Percentiles rank a stretch among this genome's conserved stretches.
Conservation (phyloP, 2,329 filamentous ascomycete species). For the Microsporum audouinii region DNA sequence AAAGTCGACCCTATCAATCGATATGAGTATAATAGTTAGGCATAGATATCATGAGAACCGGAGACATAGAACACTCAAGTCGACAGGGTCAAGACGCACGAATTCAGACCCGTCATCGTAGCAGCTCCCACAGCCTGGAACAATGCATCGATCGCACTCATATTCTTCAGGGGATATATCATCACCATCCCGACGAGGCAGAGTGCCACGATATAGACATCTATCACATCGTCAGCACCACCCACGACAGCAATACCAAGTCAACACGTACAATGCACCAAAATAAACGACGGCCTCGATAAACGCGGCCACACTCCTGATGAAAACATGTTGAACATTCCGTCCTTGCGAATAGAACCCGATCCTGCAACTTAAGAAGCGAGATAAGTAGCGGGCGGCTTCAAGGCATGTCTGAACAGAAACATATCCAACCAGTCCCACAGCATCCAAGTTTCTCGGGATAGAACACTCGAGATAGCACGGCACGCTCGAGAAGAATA, state of each 20-base stretch:
- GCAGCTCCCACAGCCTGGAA: conserved; percentile 41
- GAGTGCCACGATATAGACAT: conserved; percentile 32
- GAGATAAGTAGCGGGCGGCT: not conserved
- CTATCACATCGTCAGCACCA: conserved; percentile 16
- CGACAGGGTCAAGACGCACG: conserved; percentile 23
- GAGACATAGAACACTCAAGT: not conserved
- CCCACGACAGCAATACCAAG: not conserved
- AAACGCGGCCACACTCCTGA: not conserved
- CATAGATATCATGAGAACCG: not conserved
- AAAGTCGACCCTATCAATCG: conserved; percentile 37
- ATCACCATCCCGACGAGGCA: conserved; percentile 28
- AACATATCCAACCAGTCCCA: not conserved
- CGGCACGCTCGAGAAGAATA: not conserved
- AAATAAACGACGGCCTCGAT: not conserved
- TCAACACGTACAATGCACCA: not conserved
- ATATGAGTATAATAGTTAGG: too few relatives aligned
- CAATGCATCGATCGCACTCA: conserved; percentile 38
- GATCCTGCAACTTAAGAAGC: not conserved
- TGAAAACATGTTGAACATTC: not conserved
- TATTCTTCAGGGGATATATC: conserved; percentile 31
- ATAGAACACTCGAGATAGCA: too few relatives aligned
- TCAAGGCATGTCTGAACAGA: not conserved
- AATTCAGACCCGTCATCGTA: conserved; percentile 43
- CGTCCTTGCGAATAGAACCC: not conserved
- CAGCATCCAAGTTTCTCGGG: not conserved